Evolutionary conservation across 768 basidiomycete genomes (phyloP), one percentile per base, ranked within the genome.

Genomic region (Russula sp.): DNA sequence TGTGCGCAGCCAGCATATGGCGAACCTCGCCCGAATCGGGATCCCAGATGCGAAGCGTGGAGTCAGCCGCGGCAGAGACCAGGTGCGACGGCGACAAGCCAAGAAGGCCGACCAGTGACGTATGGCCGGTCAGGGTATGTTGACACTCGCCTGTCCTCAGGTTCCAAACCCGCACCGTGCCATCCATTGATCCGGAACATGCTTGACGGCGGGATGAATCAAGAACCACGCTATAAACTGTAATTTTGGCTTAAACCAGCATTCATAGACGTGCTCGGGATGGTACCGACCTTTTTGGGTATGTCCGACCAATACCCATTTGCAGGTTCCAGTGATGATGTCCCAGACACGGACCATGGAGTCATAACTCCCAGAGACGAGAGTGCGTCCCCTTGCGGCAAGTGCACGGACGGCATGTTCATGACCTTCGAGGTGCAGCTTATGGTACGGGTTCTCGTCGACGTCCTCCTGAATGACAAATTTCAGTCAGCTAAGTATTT

Each of bases 151-250:
- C 96, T 2, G 82, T 92, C 55, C 80, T 82, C 40, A 96, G 78
- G 68, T 90, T 88, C 96, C 96, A 99, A 40, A 99, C 85, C 54
- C 92, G 91, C 65, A 98, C 95, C 2, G 93, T 95, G 51, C 93
- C 91, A 73, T 98, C 96, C 95, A 98, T 96, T 4, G 95, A 98
- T 8, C 96, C 96, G 2, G 97, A 98, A 68, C 92, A 94, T 32
- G 93, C 93, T 72, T 94, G 91, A 58, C 92, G 86, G 20, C 94
- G 89, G 52, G 79, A 77, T 45, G 86, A 81, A 72, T 98, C 96
- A 45, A 95, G 82, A 11, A 95, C 94, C 56, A 98, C 92, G 73
- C 91, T 94, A 78, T 98, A 98, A 5, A 98, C 96, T 94, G 74
- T 59, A 57, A 54, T 20, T 32, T 14, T 48, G 57, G 34, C 39